Conservation (phyloP, 2,329 filamentous ascomycete species). For the Talaromyces atroroseus region DNA sequence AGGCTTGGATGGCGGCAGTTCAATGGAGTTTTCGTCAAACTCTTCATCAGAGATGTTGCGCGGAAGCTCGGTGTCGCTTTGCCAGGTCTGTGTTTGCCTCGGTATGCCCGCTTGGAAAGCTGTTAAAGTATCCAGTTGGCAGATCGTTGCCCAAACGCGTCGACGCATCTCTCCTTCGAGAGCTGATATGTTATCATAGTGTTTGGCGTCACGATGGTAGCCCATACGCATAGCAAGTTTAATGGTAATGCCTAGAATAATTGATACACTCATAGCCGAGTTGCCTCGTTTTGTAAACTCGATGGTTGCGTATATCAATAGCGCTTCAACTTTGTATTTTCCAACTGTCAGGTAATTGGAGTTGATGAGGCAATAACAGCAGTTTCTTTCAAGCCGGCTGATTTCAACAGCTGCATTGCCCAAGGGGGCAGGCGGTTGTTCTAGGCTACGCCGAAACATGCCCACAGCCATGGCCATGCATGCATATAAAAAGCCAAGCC, state of each 20-base stretch:
- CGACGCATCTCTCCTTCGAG: slow-evolving; percentile 52
- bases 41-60: slow-evolving; percentile 56
- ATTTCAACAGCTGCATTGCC: slow-evolving; percentile 19
- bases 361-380: slow-evolving; percentile 29
- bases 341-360: slow-evolving; percentile 30
- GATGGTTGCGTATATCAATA: slow-evolving; percentile 25
- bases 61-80: slow-evolving; percentile 53
- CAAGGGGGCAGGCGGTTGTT: slow-evolving; percentile 19
- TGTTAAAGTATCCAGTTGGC: slow-evolving; percentile 55
- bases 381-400: slow-evolving; percentile 46
- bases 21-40: slow-evolving; percentile 46
- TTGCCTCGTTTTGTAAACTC: slow-evolving; percentile 30
- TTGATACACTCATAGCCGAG: slow-evolving; percentile 47
- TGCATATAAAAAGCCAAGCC: slow-evolving; percentile 28
- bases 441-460: slow-evolving; percentile 21
- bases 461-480: slow-evolving; percentile 25
- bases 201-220: slow-evolving; percentile 51
- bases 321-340: slow-evolving; percentile 27
- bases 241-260: slow-evolving; percentile 49
- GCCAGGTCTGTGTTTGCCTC: slow-evolving; percentile 52
- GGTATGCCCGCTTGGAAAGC: slow-evolving; percentile 60
- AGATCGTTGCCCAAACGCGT: slow-evolving; percentile 32
- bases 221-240: slow-evolving; percentile 56
- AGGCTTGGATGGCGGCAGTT: slow-evolving; percentile 50
- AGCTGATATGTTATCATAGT: slow-evolving; percentile 47